phyloP scores from a whole-genome alignment of 768 basidiomycete species.

The Termitomyces sp. region DNA sequence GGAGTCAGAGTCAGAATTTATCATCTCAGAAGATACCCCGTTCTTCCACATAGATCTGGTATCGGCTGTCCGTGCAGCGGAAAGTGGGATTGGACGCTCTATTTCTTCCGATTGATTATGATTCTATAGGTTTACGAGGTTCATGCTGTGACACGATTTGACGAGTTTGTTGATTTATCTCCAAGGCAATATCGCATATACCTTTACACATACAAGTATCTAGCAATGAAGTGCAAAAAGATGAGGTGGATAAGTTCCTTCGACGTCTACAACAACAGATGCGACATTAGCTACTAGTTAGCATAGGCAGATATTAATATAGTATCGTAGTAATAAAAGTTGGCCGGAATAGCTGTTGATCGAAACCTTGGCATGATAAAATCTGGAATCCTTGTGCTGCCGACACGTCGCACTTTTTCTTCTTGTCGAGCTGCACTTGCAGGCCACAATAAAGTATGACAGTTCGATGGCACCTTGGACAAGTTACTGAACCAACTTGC shows the following conservation, averaged over 20 bases:
- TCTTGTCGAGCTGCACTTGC: slow-evolving; percentile 15
- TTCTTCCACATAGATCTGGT: slow-evolving; percentile 91
- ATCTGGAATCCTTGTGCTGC: slow-evolving; percentile 5
- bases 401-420: slow-evolving; percentile 16
- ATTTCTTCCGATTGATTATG: not conserved
- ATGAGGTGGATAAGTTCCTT: not conserved
- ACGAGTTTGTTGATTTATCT: not conserved
- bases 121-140: not conserved
- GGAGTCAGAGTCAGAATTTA: slow-evolving; percentile 25
- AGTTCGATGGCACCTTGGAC: no score
- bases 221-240: not conserved
- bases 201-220: not conserved
- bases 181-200: slow-evolving; percentile 4
- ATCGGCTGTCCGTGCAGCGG: slow-evolving; percentile 66
- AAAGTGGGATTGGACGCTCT: slow-evolving; percentile 31
- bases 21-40: slow-evolving; percentile 55
- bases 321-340: no score
- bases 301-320: no score
- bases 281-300: no score
- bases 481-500: not conserved
- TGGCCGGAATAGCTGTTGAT: not conserved
- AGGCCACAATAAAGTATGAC: slow-evolving; percentile 37
- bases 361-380: slow-evolving; percentile 7
- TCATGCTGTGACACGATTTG: not conserved
- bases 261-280: no score